Conservation (phyloP, 768 basidiomycete species). For the Pleurotus tuber-regium region DNA sequence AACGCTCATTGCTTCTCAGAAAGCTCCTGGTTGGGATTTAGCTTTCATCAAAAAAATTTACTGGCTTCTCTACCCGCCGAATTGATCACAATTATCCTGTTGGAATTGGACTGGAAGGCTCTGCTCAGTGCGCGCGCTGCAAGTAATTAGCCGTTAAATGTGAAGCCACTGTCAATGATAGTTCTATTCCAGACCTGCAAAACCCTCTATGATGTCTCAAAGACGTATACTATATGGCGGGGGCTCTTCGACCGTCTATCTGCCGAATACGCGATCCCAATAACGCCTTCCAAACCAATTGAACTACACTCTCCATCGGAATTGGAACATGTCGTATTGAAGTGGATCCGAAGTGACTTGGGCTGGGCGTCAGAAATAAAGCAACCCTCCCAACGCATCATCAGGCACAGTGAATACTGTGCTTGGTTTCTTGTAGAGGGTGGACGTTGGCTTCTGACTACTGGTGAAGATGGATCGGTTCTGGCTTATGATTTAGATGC, state of each 20-base stretch:
- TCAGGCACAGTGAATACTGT: background rate
- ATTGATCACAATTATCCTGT: background rate
- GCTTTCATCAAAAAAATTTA: too few species aligned
- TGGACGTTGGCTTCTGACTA: background rate
- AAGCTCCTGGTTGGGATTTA: too few species aligned
- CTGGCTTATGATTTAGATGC: background rate
- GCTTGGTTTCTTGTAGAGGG: too few species aligned
- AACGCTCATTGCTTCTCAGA: too few species aligned
- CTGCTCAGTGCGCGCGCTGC: background rate
- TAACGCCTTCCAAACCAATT: background rate
- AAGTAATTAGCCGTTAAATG: background rate
- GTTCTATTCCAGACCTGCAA: background rate
- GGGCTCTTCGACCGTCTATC: background rate
- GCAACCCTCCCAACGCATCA: background rate
- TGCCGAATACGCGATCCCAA: background rate
- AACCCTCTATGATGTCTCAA: background rate
- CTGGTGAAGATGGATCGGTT: background rate
- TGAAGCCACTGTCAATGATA: too few species aligned
- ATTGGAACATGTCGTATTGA: background rate
- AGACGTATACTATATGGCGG: background rate
- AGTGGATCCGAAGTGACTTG: background rate
- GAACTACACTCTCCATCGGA: background rate
- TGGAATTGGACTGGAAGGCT: background rate
- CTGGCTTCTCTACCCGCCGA: background rate
- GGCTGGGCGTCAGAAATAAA: background rate